Percentiles rank a stretch among this genome's conserved stretches.
phyloP scores from a whole-genome alignment of 2,329 filamentous ascomycete species.

The Ophiocordyceps sinensis region DNA sequence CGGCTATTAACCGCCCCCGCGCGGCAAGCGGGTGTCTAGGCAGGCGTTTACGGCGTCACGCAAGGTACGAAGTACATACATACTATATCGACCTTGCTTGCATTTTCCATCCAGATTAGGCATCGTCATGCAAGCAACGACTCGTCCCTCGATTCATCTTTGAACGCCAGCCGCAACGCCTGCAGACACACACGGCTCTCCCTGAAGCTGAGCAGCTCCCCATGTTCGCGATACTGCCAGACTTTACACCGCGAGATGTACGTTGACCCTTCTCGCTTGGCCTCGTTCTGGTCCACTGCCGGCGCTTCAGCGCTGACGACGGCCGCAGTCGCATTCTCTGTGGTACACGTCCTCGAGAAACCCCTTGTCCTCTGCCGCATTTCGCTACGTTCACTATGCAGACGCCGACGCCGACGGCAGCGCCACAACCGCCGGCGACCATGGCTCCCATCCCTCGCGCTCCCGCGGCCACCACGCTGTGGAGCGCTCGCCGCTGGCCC shows the following conservation, averaged over 20 bases:
- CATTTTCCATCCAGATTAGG: too few relatives aligned
- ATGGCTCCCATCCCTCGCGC: slow-evolving; percentile 18
- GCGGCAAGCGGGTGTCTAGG: too few relatives aligned
- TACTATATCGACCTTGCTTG: too few relatives aligned
- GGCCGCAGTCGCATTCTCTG: slow-evolving; percentile 50
- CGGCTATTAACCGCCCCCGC: too few relatives aligned
- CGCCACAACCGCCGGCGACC: slow-evolving; percentile 12
- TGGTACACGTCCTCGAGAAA: slow-evolving; percentile 57
- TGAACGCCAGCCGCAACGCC: not conserved
- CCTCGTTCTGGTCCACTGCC: not conserved
- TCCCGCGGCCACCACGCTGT: slow-evolving; percentile 30
- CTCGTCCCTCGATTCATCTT: not conserved
- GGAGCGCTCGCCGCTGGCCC: slow-evolving; percentile 48
- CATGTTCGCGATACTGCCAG: slow-evolving; percentile 51
- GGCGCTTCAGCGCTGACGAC: not conserved
- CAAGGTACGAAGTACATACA: too few relatives aligned
- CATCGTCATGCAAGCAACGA: too few relatives aligned
- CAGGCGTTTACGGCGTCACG: too few relatives aligned
- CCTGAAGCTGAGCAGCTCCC: slow-evolving; percentile 3
- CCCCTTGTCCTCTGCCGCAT: slow-evolving; percentile 22
- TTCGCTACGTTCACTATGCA: slow-evolving; percentile 18
- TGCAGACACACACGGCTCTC: not conserved
- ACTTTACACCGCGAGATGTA: slow-evolving; percentile 58
- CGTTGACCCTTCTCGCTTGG: too few relatives aligned
- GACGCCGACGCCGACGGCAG: slow-evolving; percentile 14